Evolutionary conservation across 2,329 filamentous ascomycete genomes (phyloP).

Genomic region (Aspergillus bombycis): DNA sequence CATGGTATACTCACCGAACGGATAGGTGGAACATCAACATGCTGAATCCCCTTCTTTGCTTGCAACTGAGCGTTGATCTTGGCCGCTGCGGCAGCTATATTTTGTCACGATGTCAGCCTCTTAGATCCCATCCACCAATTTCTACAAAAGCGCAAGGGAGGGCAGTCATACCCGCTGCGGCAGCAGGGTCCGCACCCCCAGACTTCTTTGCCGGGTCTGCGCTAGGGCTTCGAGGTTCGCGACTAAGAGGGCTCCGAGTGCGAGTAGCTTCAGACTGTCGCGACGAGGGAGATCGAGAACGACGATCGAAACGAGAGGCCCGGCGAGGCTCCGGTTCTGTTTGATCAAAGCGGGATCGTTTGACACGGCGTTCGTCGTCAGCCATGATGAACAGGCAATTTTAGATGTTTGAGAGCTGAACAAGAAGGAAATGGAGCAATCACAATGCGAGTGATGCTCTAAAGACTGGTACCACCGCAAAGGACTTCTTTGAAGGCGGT

Average conservation of each 20-base stretch:
- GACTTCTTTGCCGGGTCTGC: conserved; percentile 47
- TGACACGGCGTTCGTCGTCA: conserved; percentile 73
- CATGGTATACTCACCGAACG: conserved; percentile 54
- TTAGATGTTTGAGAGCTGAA: not conserved
- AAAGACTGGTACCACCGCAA: not conserved
- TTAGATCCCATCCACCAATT: not conserved
- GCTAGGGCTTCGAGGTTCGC: conserved; percentile 53
- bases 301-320: conserved; percentile 82
- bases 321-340: conserved; percentile 79
- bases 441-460: conserved; percentile 1
- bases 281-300: conserved; percentile 78
- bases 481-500: conserved; percentile 4
- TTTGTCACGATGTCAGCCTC: conserved; percentile 21
- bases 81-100: conserved; percentile 79
- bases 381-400: conserved; percentile 59
- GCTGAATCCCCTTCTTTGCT: conserved; percentile 85
- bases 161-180: conserved; percentile 68
- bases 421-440: not conserved
- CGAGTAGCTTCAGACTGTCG: conserved; percentile 70
- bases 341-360: conserved; percentile 94
- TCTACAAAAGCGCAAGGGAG: not conserved
- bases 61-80: conserved; percentile 82
- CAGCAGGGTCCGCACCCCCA: conserved; percentile 67
- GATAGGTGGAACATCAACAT: conserved; percentile 86
- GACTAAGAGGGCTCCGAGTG: conserved; percentile 77